Base-by-base conservation (phyloP, 345 rosid species). In the Noccaea bulbosa region DNA sequence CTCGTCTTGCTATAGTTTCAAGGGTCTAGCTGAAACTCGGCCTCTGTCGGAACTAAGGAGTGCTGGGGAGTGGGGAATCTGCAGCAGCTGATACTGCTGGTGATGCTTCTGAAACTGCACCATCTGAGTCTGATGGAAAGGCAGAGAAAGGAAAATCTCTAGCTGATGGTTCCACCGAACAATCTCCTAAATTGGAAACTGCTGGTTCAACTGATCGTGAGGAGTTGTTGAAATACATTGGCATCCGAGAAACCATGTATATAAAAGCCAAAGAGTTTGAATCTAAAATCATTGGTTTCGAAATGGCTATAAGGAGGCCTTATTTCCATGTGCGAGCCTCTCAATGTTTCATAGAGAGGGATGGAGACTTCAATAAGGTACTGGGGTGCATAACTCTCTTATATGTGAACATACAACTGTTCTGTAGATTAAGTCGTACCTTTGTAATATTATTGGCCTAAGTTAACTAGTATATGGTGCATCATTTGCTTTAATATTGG, bases 181-280 rank as follows among this genome's bases (percentile, higher is more conserved):
- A 78, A 57, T 77, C 88, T 77, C 76, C 85, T 46, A 85, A 81
- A 77, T 81, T 84, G 83, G 88, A 54, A 73, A 83, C 67, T 88
- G 83, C 84, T 80, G 89, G 87, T 74, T 82, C 81, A 83, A 78
- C 90, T 80, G 96, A 88, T 67, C 88, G 91, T 49, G 92, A 88
- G 79, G 98, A 90, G 83, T 72, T 90, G 90, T 86, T 92, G 92
- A 95, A 85, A 86, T 95, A 88, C 79, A 78, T 90, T 10, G 79
- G 82, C 62, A 12, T 72, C 79, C 85, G 99, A 84, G 99, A 95
- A 82, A 97, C 90, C 85, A 78, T 85, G 73, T 90, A 87, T 81
- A 79, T 78, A 79, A 92, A 88, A 86, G 91, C 98, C 72, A 95
- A 90, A 87, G 99, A 92, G 91, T 90, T 90, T 34, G 96, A 92